Percentiles rank a stretch among this genome's conserved stretches.
phyloP scores from a whole-genome alignment of 345 rosid genomes.

The Gossypium australe region DNA sequence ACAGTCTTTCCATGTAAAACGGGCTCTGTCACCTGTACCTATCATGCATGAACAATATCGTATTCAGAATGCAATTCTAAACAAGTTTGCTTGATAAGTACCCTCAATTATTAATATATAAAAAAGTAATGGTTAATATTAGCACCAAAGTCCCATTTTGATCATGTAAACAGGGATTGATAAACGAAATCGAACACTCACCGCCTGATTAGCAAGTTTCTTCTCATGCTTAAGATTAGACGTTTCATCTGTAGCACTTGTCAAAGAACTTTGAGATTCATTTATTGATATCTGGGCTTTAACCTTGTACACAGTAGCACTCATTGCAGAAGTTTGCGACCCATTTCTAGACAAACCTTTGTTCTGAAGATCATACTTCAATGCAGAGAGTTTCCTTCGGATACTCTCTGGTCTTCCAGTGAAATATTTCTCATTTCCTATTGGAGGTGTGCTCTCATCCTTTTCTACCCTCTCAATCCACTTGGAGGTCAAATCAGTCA shows the following conservation, averaged over 20 bases:
- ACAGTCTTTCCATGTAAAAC: slow-evolving; percentile 31
- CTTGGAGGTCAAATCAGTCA: background rate
- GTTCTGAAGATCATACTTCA: slow-evolving; percentile 23
- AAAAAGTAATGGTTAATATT: background rate
- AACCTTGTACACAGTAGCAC: slow-evolving; percentile 27
- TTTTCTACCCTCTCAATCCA: background rate
- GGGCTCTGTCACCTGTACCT: slow-evolving; percentile 45
- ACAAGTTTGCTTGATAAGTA: background rate
- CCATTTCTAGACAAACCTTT: slow-evolving; percentile 30
- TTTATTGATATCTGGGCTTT: background rate
- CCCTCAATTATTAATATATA: background rate
- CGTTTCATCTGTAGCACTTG: background rate
- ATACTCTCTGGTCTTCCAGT: background rate
- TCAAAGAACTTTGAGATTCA: slow-evolving; percentile 1
- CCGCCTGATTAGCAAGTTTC: slow-evolving; percentile 33
- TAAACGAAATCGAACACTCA: slow-evolving; percentile 19
- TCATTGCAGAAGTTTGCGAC: background rate
- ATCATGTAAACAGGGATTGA: background rate
- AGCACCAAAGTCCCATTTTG: background rate
- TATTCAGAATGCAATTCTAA: background rate
- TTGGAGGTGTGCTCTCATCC: background rate
- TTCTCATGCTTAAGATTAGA: slow-evolving; percentile 22
- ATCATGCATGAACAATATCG: slow-evolving; percentile 14
- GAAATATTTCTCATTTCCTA: background rate
- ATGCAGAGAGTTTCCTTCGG: slow-evolving; percentile 18